Base-by-base conservation (phyloP, 2,329 filamentous ascomycete species). In the Apiospora koreana region DNA sequence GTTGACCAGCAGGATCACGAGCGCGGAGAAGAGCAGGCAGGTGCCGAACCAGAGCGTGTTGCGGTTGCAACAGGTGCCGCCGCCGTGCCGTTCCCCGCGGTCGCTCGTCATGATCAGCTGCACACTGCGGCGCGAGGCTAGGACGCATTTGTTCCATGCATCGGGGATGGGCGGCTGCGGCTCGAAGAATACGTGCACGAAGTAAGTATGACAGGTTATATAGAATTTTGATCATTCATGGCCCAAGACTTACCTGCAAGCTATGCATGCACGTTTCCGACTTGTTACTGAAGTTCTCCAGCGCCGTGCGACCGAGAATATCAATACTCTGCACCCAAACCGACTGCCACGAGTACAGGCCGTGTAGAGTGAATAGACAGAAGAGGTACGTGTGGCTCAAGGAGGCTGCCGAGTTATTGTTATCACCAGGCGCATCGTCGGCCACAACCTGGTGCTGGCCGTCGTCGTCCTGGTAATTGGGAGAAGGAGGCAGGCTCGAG, bases 361-460 rank as follows among this genome's bases (percentile, higher is more conserved):
- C 81, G 38, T 83, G 81, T 0, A 79, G 76, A 74, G 78, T 80
- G 12, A 80, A 76, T n/a, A 81, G 75, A 0, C 79, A 80, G 43
- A 80, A 68, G 1, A 83, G 67, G 43, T 81, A 83, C 1, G 78
- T 76, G 65, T 82, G 81, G 38, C 83, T 77, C 42, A 84, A 75
- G 64, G 78, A 78, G 0, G 74, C 74, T 0, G 77, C 75, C 0
- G 75, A 74, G 28, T 12, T 12, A n/a, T 8, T 2, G 43, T 21
- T 3, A 31, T 9, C 5, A 0, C 83, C 74, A 35, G 35, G 35
- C 35, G 35, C 35, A 0, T 75, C 77, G 2, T 76, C 71, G 2
- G 75, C 71, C 5, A 81, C 76, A 2, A 83, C 75, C 23, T 77
- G 78, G n/a, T 83, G 75, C 23, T 77, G 78, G 23, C 83, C 79